Conservation (phyloP, 2,329 filamentous ascomycete genomes). For the Hirsutella minnesotensis region DNA sequence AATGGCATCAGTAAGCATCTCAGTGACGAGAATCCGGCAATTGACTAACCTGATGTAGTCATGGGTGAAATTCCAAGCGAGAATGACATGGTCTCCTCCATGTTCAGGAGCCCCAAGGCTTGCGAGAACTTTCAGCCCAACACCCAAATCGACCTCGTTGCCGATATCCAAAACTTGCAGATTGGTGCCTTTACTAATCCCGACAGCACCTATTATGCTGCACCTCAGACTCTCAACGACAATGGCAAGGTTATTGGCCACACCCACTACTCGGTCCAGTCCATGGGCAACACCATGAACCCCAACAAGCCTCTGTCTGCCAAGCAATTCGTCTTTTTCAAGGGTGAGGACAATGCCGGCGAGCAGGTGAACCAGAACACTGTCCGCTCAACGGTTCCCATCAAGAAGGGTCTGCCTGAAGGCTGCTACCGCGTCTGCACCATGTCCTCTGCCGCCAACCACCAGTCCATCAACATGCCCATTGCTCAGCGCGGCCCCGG, state of each 20-base stretch:
- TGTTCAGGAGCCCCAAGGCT: constrained; percentile 41
- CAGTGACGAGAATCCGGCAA: neutral
- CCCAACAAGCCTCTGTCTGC: constrained; percentile 41
- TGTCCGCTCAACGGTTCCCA: neutral
- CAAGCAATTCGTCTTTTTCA: constrained; percentile 48
- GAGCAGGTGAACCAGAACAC: neutral
- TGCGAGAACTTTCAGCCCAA: constrained; percentile 33
- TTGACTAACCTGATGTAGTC: constrained; percentile 18
- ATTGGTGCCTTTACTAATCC: constrained; percentile 52
- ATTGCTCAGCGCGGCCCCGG: constrained; percentile 55
- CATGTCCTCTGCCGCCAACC: constrained; percentile 51
- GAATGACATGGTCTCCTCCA: constrained; percentile 44
- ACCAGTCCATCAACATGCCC: constrained; percentile 55
- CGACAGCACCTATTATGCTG: constrained; percentile 46
- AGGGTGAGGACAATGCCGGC: constrained; percentile 52
- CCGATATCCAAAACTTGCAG: constrained; percentile 40
- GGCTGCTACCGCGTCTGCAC: constrained; percentile 56
- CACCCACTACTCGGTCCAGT: constrained; percentile 47
- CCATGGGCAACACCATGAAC: constrained; percentile 37
- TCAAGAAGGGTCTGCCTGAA: constrained; percentile 45
- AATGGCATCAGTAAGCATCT: constrained; percentile 43
- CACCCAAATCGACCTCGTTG: constrained; percentile 38
- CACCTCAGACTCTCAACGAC: constrained; percentile 35
- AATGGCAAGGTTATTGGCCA: constrained; percentile 43
- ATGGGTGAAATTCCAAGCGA: constrained; percentile 50